Percentiles rank a stretch among this genome's conserved stretches.
Conservation (phyloP, 1,139 yeast genomes). For the Geotrichum cucujoidarum region DNA sequence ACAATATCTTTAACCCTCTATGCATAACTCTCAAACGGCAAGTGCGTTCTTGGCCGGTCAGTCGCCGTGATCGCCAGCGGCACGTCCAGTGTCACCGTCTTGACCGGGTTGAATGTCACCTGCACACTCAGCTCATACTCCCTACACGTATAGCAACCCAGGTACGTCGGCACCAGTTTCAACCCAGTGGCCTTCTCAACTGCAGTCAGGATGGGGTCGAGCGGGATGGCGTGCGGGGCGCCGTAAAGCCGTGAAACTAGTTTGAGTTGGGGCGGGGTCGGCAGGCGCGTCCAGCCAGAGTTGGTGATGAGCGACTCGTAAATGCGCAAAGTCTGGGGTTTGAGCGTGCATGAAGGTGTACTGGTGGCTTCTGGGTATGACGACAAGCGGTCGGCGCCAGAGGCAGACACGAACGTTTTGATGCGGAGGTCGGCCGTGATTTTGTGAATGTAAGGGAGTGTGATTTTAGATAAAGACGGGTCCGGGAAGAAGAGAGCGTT, state of each 20-base stretch:
- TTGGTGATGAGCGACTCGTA: background rate
- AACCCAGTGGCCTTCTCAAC: background rate
- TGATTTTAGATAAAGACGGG: constrained; percentile 6
- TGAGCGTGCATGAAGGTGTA: background rate
- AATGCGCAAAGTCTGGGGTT: background rate
- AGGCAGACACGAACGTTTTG: constrained; percentile 2
- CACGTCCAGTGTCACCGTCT: constrained; percentile 5
- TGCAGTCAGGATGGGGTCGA: background rate
- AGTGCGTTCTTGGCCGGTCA: background rate
- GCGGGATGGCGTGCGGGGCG: constrained; percentile 6
- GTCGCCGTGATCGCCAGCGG: constrained; percentile 7
- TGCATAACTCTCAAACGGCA: constrained; percentile 1
- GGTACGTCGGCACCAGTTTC: constrained; percentile 8
- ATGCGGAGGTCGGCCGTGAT: constrained; percentile 2
- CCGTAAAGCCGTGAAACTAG: constrained; percentile 5
- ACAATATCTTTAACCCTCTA: too few species aligned
- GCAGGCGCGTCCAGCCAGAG: constrained; percentile 13
- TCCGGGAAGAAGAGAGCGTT: constrained; percentile 18
- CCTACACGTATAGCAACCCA: constrained; percentile 7
- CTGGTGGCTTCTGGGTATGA: constrained; percentile 6
- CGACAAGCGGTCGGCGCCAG: background rate
- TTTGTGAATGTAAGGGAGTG: constrained; percentile 11
- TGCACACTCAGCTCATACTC: constrained; percentile 12
- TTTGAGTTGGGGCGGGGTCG: constrained; percentile 12
- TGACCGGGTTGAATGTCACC: constrained; percentile 7